Percentiles rank a stretch among this genome's conserved stretches.
These are phyloP conservation scores for Neurospora sp. DNA, from an alignment of 495 filamentous ascomycete genomes.

Conservation along the genomic window DNA sequence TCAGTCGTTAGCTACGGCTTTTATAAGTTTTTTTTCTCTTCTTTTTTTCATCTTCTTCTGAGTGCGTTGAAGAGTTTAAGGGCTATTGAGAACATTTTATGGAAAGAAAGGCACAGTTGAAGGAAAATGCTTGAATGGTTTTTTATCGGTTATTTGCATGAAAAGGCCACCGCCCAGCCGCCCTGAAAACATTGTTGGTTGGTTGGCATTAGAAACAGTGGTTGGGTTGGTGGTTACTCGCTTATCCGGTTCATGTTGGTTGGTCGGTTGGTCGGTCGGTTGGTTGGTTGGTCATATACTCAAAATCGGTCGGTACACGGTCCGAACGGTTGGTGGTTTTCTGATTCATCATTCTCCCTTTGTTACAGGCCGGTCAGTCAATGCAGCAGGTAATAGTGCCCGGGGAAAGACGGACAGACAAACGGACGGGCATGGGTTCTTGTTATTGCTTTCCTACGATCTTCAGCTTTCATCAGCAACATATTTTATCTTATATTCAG, in stretches of 20 bases:
- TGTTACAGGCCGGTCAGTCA: too few species aligned
- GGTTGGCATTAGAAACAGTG: neutral
- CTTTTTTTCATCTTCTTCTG: neutral
- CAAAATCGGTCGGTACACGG: neutral
- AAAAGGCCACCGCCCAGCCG: neutral
- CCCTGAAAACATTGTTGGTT: neutral
- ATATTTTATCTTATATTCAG: neutral
- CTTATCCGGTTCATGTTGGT: neutral
- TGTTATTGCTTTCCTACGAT: neutral
- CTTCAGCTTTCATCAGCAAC: neutral
- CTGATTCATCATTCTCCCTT: neutral
- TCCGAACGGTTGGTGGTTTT: neutral
- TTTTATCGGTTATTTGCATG: neutral
- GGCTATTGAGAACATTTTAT: neutral
- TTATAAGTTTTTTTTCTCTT: neutral
- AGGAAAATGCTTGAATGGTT: neutral
- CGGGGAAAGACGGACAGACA: neutral
- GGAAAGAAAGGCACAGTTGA: neutral
- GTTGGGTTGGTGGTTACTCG: neutral
- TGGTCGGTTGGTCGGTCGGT: neutral
- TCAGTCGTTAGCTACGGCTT: neutral
- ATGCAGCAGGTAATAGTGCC: neutral
- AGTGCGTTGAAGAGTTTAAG: neutral
- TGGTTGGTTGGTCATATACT: neutral
- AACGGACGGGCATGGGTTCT: neutral